phyloP scores from a whole-genome alignment of 1,284 basidiomycete genomes.

The Papiliotrema terrestris region DNA sequence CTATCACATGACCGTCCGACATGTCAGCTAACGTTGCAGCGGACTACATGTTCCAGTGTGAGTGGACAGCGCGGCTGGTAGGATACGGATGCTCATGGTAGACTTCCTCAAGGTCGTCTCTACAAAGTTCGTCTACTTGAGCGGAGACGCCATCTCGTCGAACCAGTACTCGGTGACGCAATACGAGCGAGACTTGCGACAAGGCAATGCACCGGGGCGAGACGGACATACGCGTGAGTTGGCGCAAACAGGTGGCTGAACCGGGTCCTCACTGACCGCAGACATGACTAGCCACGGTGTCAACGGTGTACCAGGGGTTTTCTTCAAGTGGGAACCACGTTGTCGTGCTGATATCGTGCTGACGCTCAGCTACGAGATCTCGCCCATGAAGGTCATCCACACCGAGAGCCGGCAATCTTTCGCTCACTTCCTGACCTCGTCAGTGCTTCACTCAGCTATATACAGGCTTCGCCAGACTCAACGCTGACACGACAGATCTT shows the following conservation, averaged over 20 bases:
- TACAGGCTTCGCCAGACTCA: background rate
- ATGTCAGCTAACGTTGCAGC: slow-evolving; percentile 49
- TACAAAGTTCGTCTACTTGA: slow-evolving; percentile 80
- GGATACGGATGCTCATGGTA: slow-evolving; percentile 11
- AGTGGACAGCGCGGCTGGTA: background rate
- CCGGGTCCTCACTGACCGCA: slow-evolving; percentile 2
- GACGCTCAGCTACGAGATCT: slow-evolving; percentile 73
- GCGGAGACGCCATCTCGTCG: slow-evolving; percentile 57
- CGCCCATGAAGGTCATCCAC: slow-evolving; percentile 90
- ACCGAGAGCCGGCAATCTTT: slow-evolving; percentile 88
- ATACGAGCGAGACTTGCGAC: slow-evolving; percentile 83
- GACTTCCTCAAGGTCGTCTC: slow-evolving; percentile 96
- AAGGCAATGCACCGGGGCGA: slow-evolving; percentile 54
- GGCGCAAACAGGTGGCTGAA: background rate
- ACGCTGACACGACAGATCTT: slow-evolving; percentile 60
- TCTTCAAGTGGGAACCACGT: slow-evolving; percentile 64
- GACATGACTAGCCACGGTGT: slow-evolving; percentile 70
- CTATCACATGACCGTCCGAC: slow-evolving; percentile 8
- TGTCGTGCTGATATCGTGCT: background rate
- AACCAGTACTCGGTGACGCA: slow-evolving; percentile 89
- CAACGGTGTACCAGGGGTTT: slow-evolving; percentile 75
- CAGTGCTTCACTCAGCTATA: slow-evolving; percentile 43
- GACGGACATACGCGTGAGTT: slow-evolving; percentile 59
- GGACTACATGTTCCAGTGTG: slow-evolving; percentile 80
- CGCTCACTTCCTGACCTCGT: slow-evolving; percentile 96